phyloP scores from a whole-genome alignment of 164 flowering plant species.

The Akebia trifoliata region DNA sequence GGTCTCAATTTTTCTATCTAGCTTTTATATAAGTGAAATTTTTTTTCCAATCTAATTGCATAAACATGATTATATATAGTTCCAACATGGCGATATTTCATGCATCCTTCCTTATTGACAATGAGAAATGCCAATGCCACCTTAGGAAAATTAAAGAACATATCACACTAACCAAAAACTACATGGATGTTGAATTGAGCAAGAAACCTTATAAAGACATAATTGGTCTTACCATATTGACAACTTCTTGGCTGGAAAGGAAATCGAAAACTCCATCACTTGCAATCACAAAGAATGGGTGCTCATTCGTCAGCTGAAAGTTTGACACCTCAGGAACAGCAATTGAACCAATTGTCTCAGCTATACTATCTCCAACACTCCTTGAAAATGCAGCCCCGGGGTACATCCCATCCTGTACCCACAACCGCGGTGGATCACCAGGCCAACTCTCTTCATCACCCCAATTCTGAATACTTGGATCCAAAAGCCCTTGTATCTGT shows the following conservation, averaged over 20 bases:
- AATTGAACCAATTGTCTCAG: slow-evolving; percentile 87
- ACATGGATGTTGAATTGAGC: no score
- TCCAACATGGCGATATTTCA: no score
- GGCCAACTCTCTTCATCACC: slow-evolving; percentile 81
- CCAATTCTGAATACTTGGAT: slow-evolving; percentile 81
- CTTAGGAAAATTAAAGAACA: no score
- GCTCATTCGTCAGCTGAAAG: slow-evolving; percentile 57
- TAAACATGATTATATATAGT: no score
- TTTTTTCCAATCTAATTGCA: no score
- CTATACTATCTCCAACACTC: slow-evolving; percentile 83
- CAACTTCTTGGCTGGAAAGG: slow-evolving; percentile 85
- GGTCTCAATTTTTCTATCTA: no score
- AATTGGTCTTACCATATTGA: slow-evolving; percentile 57
- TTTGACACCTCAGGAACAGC: slow-evolving; percentile 75
- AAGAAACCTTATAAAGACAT: neutral
- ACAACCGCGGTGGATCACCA: slow-evolving; percentile 91
- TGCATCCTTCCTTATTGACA: no score
- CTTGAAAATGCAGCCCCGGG: slow-evolving; percentile 97
- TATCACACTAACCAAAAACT: no score
- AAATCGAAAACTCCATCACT: slow-evolving; percentile 99
- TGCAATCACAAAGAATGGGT: slow-evolving; percentile 83
- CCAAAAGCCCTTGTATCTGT: slow-evolving; percentile 86
- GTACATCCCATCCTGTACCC: slow-evolving; percentile 85
- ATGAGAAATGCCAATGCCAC: no score
- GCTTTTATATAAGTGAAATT: no score